A percentile compares a stretch with the other conserved stretches of the same genome.
Conservation (phyloP, 208 protist species). For the Crithidia sp. region DNA sequence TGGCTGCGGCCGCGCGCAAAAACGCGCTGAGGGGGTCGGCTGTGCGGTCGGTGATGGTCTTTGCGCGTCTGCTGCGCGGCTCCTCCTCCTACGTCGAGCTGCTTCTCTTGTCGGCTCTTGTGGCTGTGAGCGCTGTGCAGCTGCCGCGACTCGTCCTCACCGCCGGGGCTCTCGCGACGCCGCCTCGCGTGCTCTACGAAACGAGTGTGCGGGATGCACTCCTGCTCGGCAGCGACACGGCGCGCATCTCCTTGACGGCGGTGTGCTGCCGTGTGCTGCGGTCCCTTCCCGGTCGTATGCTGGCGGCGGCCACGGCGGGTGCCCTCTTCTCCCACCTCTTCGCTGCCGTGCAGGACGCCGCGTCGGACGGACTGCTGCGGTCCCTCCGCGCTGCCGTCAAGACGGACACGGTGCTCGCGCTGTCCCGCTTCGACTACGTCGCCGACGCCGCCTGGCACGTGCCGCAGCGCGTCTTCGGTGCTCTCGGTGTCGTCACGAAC, state of each 20-base stretch:
- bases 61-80: constrained; percentile 11
- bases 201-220: neutral
- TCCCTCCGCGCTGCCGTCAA: constrained; percentile 27
- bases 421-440: constrained; percentile 53
- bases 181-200: constrained; percentile 19
- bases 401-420: constrained; percentile 41
- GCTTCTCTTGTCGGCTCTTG: constrained; percentile 11
- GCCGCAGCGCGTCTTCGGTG: constrained; percentile 39
- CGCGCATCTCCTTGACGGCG: neutral
- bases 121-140: constrained; percentile 1
- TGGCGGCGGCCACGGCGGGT: constrained; percentile 15
- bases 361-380: constrained; percentile 31
- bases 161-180: constrained; percentile 1
- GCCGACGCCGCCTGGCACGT: constrained; percentile 42
- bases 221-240: neutral
- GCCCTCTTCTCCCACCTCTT: constrained; percentile 21
- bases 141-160: neutral
- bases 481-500: constrained; percentile 43
- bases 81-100: constrained; percentile 5
- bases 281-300: constrained; percentile 9
- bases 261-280: neutral
- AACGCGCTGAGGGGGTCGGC: constrained; percentile 1
- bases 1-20: constrained; percentile 14
- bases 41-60: constrained; percentile 9
- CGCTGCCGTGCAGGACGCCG: constrained; percentile 19